Evolutionary conservation across 1,139 yeast genomes (phyloP).

Genomic region (Yamadazyma blattariae): DNA sequence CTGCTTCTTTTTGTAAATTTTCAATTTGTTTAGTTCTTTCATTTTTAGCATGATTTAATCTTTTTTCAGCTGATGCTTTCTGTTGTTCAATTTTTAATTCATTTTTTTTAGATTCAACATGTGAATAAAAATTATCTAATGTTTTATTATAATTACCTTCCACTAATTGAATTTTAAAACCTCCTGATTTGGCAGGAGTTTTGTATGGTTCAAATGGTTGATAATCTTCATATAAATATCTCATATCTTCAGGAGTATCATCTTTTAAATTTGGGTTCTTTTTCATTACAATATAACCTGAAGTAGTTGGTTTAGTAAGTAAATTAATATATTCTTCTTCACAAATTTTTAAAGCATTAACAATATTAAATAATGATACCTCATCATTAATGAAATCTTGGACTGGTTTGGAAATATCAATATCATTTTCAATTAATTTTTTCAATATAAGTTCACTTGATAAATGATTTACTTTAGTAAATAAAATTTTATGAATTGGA

Average conservation of each 20-base stretch:
- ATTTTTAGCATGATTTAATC: slow-evolving; percentile 68
- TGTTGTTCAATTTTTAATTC: slow-evolving; percentile 58
- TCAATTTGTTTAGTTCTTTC: slow-evolving; percentile 75
- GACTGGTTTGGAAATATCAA: slow-evolving; percentile 45
- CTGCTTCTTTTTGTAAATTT: slow-evolving; percentile 63
- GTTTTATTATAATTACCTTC: slow-evolving; percentile 79
- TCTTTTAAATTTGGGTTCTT: slow-evolving; percentile 48
- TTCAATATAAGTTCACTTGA: slow-evolving; percentile 77
- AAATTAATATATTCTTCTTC: slow-evolving; percentile 35
- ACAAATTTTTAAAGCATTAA: slow-evolving; percentile 48
- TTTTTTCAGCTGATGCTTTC: slow-evolving; percentile 68
- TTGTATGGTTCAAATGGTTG: slow-evolving; percentile 75
- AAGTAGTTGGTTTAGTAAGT: slow-evolving; percentile 16
- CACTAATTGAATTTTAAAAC: slow-evolving; percentile 34
- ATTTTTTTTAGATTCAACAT: slow-evolving; percentile 77
- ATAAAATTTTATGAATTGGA: slow-evolving; percentile 69
- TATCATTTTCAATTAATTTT: slow-evolving; percentile 41
- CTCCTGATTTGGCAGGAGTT: slow-evolving; percentile 20
- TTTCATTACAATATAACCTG: slow-evolving; percentile 68
- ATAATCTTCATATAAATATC: slow-evolving; percentile 71
- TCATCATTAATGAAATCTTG: slow-evolving; percentile 29
- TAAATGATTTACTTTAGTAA: slow-evolving; percentile 67
- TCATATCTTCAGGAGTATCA: slow-evolving; percentile 33
- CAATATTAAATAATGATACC: slow-evolving; percentile 16
- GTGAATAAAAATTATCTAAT: slow-evolving; percentile 79